phyloP scores from a whole-genome alignment of 257 asterid species.

The Misopates orontium region DNA sequence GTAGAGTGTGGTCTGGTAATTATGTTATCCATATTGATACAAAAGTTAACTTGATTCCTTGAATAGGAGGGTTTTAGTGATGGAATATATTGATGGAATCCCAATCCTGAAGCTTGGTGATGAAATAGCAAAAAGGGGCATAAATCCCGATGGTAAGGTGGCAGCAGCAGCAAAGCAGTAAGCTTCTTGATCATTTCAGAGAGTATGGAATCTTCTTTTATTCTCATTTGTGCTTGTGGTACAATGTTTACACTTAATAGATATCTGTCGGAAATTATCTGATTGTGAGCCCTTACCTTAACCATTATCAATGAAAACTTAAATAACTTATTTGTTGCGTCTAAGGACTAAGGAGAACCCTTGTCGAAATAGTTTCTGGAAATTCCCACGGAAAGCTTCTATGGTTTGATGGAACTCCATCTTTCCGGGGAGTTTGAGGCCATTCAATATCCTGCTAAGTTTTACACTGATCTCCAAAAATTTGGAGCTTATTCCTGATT shows the following conservation, averaged over 20 bases:
- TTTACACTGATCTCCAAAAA: too few species aligned
- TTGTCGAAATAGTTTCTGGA: slow-evolving; percentile 1
- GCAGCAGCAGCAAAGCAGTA: slow-evolving; percentile 97
- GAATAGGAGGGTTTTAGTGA: slow-evolving; percentile 81
- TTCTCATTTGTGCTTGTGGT: slow-evolving; percentile 26
- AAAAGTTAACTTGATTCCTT: slow-evolving; percentile 27
- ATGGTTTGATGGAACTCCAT: too few species aligned
- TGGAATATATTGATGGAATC: slow-evolving; percentile 92
- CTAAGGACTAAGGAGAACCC: too few species aligned
- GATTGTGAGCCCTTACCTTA: slow-evolving; percentile 4
- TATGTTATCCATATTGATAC: slow-evolving; percentile 10
- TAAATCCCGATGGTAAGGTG: slow-evolving; percentile 81
- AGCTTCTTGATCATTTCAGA: slow-evolving; percentile 54
- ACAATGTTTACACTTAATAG: slow-evolving; percentile 2
- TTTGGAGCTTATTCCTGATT: too few species aligned
- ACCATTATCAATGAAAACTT: too few species aligned
- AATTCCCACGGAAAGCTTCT: too few species aligned
- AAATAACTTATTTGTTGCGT: too few species aligned
- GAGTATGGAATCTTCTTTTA: slow-evolving; percentile 45
- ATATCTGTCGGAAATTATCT: slow-evolving; percentile 1
- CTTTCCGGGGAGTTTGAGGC: too few species aligned
- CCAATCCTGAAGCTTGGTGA: slow-evolving; percentile 93
- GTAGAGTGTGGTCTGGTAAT: neutral
- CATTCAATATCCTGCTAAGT: too few species aligned
- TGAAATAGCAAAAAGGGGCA: slow-evolving; percentile 93